Base-by-base conservation (phyloP, 2,329 filamentous ascomycete species). In the Coniochaeta sp. region DNA sequence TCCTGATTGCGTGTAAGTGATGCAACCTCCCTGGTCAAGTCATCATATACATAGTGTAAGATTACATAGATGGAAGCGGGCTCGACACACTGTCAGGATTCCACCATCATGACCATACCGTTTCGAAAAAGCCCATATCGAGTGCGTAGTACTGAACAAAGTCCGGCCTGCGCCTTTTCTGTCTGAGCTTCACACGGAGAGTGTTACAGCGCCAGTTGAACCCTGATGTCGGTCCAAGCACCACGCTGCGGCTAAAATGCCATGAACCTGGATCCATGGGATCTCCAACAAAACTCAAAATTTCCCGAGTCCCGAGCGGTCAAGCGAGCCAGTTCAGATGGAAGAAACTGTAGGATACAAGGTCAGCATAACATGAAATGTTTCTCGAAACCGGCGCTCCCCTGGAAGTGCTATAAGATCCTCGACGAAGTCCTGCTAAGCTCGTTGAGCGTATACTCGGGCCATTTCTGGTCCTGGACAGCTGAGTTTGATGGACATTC, bases 171-270 rank as follows among this genome's bases (percentile, higher is more conserved):
- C 26, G 20, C 12, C 5, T 26, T 42, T 3, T 18, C 18, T 38
- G 48, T 48, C 53, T 52, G 53, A 52, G 48, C 51, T 48, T 52
- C 47, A 51, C 31, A 52, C 51, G 42, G 5, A 30, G 35, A 49
- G 26, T 46, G 50, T 52, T 47, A 48, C 35, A 48, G 47, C 32
- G 13, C 49, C 38, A 20, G 8, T 22, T 24, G 16, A 20, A 26
- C 5, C 33, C 16, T 8, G 33, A 22, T 22, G n/a, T 14, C 9
- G 8, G 14, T 26, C 18, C 20, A 16, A 42, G 18, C 12, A 22
- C 1, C n/a, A 22, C 38, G 16, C 16, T 30, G 7, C 30, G 49
- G 49, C 35, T 51, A 46, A 51, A n/a, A 51, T 45, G 49, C 49
- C 22, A 20, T 8, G n/a, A 51, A 40, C 49, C 49, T 26, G 49